Conservation (phyloP, 306 rosid species). For the Cicer pinnatifidum region DNA sequence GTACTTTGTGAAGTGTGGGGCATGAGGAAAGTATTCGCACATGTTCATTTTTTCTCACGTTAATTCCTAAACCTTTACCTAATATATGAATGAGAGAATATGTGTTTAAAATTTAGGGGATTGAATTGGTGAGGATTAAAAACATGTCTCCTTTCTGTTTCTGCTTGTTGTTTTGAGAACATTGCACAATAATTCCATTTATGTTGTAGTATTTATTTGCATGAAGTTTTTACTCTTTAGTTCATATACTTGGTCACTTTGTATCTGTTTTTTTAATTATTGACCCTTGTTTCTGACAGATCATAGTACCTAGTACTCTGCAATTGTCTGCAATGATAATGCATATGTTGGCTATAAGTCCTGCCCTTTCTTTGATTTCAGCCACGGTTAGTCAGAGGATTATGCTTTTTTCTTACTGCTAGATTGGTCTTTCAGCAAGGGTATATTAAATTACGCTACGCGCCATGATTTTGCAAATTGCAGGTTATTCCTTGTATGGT, state of each 20-base stretch:
- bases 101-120: not conserved
- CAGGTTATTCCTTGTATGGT: slow-evolving; percentile 83
- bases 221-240: slow-evolving; percentile 8
- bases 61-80: not conserved
- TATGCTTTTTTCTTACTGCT: not conserved
- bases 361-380: slow-evolving; percentile 70
- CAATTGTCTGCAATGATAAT: slow-evolving; percentile 77
- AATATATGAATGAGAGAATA: not conserved
- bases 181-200: slow-evolving; percentile 13
- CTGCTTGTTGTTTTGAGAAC: slow-evolving; percentile 2
- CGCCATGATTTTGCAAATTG: slow-evolving; percentile 28
- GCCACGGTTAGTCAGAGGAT: slow-evolving; percentile 63
- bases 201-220: not conserved
- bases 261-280: slow-evolving; percentile 24
- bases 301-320: slow-evolving; percentile 76
- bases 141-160: not conserved
- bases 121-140: not conserved
- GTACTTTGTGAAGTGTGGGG: slow-evolving; percentile 6
- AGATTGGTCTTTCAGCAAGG: slow-evolving; percentile 29
- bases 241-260: slow-evolving; percentile 13
- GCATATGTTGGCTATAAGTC: slow-evolving; percentile 79
- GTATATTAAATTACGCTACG: slow-evolving; percentile 34
- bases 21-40: not conserved
- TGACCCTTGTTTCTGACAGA: slow-evolving; percentile 59
- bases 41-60: not conserved